Evolutionary conservation across 371 early-diverging fungal genomes (phyloP), one percentile per base, ranked within the genome.

Genomic region (Zychaea mexicana): DNA sequence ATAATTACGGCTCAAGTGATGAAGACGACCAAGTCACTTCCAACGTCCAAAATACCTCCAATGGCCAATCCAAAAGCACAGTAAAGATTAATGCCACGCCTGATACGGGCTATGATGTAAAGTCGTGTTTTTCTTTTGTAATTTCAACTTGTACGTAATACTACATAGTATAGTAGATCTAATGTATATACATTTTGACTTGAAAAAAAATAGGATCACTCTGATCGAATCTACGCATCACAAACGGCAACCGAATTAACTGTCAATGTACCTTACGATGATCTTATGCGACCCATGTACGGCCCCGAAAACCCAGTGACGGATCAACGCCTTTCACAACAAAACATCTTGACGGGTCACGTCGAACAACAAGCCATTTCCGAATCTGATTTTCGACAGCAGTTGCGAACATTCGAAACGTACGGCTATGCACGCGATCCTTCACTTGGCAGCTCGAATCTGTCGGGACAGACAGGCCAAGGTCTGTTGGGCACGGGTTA

Each of bases 341-440:
- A 83, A 74, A 94, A 91, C 65, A 85, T 87, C 32, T 70, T 91
- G 46, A 90, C 85, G 60, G 96, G 96, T 7, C 91, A 91, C 72
- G 89, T 94, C 2, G 94, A 96, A 62, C 86, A 90, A 56, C 90
- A 92, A 65, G 84, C 84, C 39, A 90, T 92, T 69, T 85, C 90
- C 5, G 92, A 93, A 54, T 67, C 76, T 63, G 85, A 89, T 60
- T 96, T 96, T 67, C 79, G 88, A 58, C 86, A 88, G 24, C 91
- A 95, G 74, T 84, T 89, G 52, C 83, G 93, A 52, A 94, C 94
- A 0, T 96, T 89, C 69, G 78, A 87, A 56, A 85, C 90, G 17
- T 90, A 86, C 70, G 94, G 94, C 33, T 96, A 90, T 73, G 93
- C 96, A 27, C 82, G 89, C 52, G 91, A 96, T 81, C 96, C 96